Base-by-base conservation (phyloP, 2,329 filamentous ascomycete genomes). In the Penicillium concentricum region DNA sequence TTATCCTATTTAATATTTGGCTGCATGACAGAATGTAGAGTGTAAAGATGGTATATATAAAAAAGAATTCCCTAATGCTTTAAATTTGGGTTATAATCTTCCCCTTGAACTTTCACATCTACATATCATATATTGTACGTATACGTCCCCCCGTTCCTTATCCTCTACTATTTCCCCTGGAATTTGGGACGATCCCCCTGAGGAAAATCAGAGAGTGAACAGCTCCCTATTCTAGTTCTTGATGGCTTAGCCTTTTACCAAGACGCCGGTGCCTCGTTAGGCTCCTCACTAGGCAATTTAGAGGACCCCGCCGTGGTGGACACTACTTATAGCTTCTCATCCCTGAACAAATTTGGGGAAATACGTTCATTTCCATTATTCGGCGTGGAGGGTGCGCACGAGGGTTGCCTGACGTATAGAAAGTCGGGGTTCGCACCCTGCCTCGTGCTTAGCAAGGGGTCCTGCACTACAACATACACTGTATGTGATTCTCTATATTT, bases 371-470 rank as follows among this genome's bases (percentile, higher is more conserved):
- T 38, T 16, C 15, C 2, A 13, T 32, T 32, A 13, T 13, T 13
- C 10, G 28, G 30, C 47, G 32, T 52, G 49, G 49, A 48, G 18
- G 39, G 53, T 59, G 58, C 54, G 53, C 60, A 64, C 58, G 57
- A 62, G 44, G 44, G 30, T 35, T 57, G 44, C 53, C 56, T 57
- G 54, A 49, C 39, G 22, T 53, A 58, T 43, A 51, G 52, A 46
- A 10, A 51, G 32, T 55, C 42, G 39, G 41, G 46, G 62, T 50
- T 57, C 62, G 39, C 60, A n/a, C 20, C 45, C 53, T 65, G 61
- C 58, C 62, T 65, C 62, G 61, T 65, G 62, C 61, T 51, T 51
- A 22, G 30, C 50, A 37, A 35, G 46, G 45, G 45, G 45, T 13
- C 30, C 30, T 28, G 35, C 22, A 39, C n/a, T 20, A 12, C n/a